Evolutionary conservation across 129 eudicot species (phyloP), one percentile per base, ranked within the genome.

Genomic region (Logfia minima): DNA sequence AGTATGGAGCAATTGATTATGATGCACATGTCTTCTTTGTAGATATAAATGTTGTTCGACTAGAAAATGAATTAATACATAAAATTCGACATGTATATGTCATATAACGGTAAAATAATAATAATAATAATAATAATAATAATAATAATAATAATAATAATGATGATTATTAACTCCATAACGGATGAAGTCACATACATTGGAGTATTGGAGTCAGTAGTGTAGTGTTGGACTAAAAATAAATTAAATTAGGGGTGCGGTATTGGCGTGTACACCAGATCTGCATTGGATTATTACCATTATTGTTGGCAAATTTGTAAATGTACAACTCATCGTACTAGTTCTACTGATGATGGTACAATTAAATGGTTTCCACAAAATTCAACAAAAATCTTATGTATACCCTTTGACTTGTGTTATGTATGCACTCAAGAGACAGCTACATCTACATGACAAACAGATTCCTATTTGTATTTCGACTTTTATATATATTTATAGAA

Each of bases 371-470:
- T 66, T 62, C 60, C 78, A 51, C 59, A 53, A 72, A 72, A 23
- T 80, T 80, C 83, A 80, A 80, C 79, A 80, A 67, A 56, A 56
- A n/a, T 43, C 8, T 77, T 75, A 77, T 59, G 81, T 43, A 68
- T 65, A 4, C 37, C 83, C 34, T 80, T 73, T 72, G 83, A 80
- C 83, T 80, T 72, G 51, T 80, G 75, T 55, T 13, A 13, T 45
- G 53, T 45, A 5, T 13, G 53, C 17, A 72, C 23, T 67, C 74
- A 72, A 72, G 69, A 39, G 83, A 80, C 83, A 80, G 67, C 83
- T 72, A 80, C 83, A 72, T 64, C n/a, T n/a, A n/a, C n/a, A n/a
- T n/a, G 83, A 72, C 83, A 80, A 80, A 80, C 17, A 65, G 24
- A 80, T 65, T 65, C 74, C 24, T 70, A 70, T 45, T 45, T 4